Conservation (phyloP, 805 yeast species). For the Saccharomycopsis sp. region DNA sequence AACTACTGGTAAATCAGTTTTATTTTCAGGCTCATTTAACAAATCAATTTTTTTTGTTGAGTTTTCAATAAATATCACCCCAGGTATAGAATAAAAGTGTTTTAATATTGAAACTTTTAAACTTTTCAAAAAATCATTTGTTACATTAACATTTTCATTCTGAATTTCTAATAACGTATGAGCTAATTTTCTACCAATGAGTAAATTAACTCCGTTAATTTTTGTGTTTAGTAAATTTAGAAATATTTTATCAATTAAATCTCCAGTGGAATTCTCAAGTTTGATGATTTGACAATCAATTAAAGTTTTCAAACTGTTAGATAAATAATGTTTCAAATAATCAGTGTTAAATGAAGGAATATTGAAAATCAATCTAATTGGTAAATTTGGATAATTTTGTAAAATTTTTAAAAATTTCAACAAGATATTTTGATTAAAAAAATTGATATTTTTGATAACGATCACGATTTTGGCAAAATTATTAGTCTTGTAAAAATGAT, state of each 20-base stretch:
- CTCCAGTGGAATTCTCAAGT: conserved; percentile 1
- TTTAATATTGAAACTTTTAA: conserved; percentile 10
- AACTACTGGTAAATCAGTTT: background rate
- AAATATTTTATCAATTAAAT: conserved; percentile 4
- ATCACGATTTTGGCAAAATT: conserved; percentile 4
- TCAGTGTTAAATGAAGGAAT: conserved; percentile 9
- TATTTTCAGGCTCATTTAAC: too few species aligned
- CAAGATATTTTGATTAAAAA: conserved; percentile 9
- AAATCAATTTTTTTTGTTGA: background rate
- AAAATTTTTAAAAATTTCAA: conserved; percentile 3
- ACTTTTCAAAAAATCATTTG: conserved; percentile 4
- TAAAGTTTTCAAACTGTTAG: conserved; percentile 1
- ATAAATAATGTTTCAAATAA: conserved; percentile 3
- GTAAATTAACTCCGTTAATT: background rate
- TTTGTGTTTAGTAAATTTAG: background rate
- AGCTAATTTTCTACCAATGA: conserved; percentile 8
- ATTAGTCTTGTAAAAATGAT: conserved; percentile 3
- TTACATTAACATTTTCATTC: background rate
- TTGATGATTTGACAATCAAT: conserved; percentile 4
- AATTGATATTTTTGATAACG: conserved; percentile 11
- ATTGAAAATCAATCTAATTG: conserved; percentile 12
- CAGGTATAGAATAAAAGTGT: conserved; percentile 12
- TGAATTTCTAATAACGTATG: conserved; percentile 1
- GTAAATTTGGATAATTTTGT: conserved; percentile 7
- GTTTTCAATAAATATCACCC: background rate